phyloP scores from a whole-genome alignment of 2,329 filamentous ascomycete species.

The Paecilomyces sp. region DNA sequence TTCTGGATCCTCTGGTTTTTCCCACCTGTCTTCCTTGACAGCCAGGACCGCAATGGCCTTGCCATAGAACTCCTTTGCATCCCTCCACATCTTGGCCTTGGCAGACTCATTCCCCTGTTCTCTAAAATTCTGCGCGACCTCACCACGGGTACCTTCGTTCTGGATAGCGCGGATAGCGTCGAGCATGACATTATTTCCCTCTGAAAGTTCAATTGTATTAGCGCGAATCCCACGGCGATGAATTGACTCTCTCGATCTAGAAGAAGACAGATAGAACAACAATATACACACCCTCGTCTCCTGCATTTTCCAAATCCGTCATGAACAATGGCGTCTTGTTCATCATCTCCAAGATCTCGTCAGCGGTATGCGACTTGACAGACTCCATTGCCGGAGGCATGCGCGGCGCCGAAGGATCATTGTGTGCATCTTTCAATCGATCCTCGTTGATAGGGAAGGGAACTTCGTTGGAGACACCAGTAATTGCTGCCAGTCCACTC shows the following conservation, averaged over 20 bases:
- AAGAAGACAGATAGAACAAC: not conserved
- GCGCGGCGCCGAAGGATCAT: conserved; percentile 29
- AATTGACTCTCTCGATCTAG: not conserved
- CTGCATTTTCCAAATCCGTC: conserved; percentile 69
- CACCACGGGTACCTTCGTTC: conserved; percentile 82
- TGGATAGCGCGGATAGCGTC: conserved; percentile 85
- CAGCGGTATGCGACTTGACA: conserved; percentile 48
- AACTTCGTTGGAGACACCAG: conserved; percentile 19
- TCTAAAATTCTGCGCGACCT: conserved; percentile 78
- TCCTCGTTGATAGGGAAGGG: conserved; percentile 35
- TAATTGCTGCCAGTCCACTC: conserved; percentile 6
- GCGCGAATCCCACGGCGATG: not conserved
- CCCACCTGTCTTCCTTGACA: conserved; percentile 51
- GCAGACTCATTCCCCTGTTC: conserved; percentile 90
- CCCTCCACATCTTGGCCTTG: conserved; percentile 61
- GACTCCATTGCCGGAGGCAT: conserved; percentile 55
- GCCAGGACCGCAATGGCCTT: conserved; percentile 73
- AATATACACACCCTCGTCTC: conserved; percentile 41
- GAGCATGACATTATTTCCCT: conserved; percentile 70
- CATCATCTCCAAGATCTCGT: conserved; percentile 57
- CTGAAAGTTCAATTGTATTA: conserved; percentile 16
- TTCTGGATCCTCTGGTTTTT: conserved; percentile 45
- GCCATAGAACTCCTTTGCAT: conserved; percentile 86
- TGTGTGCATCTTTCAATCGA: conserved; percentile 20
- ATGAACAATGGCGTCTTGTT: conserved; percentile 84